Conservation (phyloP, 345 rosid genomes). For the Diplotaxis tenuifolia region DNA sequence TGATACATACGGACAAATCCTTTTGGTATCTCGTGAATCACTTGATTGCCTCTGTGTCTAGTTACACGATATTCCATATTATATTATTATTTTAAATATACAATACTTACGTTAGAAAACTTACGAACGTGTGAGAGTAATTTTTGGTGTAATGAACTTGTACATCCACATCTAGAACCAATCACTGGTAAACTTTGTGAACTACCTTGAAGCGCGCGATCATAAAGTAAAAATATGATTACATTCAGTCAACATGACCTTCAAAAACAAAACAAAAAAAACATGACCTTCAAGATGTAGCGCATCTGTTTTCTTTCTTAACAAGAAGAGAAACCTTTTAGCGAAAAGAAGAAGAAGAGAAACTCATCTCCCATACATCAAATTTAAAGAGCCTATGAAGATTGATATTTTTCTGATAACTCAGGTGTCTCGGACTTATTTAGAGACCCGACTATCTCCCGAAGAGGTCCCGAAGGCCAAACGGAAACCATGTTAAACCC, state of each 20-base stretch:
- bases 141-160: neutral
- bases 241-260: neutral
- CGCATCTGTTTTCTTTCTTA: neutral
- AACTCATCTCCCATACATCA: neutral
- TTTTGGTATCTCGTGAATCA: conserved; percentile 37
- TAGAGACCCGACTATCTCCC: no score
- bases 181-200: neutral
- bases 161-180: neutral
- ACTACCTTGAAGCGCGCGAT: neutral
- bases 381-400: neutral
- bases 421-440: no score
- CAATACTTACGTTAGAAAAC: neutral
- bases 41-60: conserved; percentile 29
- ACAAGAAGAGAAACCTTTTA: conserved; percentile 4
- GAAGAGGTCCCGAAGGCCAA: no score
- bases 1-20: conserved; percentile 36
- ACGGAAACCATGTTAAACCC: no score
- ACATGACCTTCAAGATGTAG: neutral
- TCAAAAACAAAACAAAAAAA: no score
- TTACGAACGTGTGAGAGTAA: conserved; percentile 1
- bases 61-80: conserved; percentile 24
- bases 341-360: no score
- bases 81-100: neutral
- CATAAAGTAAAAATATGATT: neutral
- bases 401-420: no score